Conservation (phyloP, 768 basidiomycete species). For the Cubamyces lactineus region DNA sequence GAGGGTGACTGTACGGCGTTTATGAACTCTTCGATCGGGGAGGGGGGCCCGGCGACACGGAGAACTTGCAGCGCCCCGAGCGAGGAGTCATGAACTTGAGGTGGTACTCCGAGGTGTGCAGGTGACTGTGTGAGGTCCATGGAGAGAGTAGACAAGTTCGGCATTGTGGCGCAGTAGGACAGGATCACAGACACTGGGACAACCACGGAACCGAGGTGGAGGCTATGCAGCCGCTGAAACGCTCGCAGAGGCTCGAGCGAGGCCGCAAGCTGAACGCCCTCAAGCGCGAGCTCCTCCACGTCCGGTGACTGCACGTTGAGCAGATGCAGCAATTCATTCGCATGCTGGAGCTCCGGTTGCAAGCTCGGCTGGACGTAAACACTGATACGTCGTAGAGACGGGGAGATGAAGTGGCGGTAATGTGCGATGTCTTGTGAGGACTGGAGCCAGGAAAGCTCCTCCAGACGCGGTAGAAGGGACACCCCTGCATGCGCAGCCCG, state of each 20-base stretch:
- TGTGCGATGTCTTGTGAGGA: slow-evolving; percentile 6
- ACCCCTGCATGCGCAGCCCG: background rate
- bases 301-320: slow-evolving; percentile 3
- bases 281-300: slow-evolving; percentile 15
- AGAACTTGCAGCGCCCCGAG: slow-evolving; percentile 6
- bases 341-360: background rate
- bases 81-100: background rate
- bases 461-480: slow-evolving; percentile 13
- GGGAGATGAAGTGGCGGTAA: slow-evolving; percentile 14
- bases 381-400: slow-evolving; percentile 11
- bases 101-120: background rate
- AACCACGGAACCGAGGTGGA: slow-evolving; percentile 10
- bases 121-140: slow-evolving; percentile 3
- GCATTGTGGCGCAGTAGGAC: slow-evolving; percentile 13
- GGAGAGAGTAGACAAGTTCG: slow-evolving; percentile 7
- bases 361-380: slow-evolving; percentile 7
- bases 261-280: slow-evolving; percentile 10
- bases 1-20: background rate
- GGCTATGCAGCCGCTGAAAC: slow-evolving; percentile 12
- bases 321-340: background rate
- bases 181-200: slow-evolving; percentile 6
- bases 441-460: slow-evolving; percentile 23
- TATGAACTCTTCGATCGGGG: slow-evolving; percentile 10
- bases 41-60: slow-evolving; percentile 8
- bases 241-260: background rate